Conservation (phyloP, 352 stramenopile genomes). For the Phytophthora cryptogea region DNA sequence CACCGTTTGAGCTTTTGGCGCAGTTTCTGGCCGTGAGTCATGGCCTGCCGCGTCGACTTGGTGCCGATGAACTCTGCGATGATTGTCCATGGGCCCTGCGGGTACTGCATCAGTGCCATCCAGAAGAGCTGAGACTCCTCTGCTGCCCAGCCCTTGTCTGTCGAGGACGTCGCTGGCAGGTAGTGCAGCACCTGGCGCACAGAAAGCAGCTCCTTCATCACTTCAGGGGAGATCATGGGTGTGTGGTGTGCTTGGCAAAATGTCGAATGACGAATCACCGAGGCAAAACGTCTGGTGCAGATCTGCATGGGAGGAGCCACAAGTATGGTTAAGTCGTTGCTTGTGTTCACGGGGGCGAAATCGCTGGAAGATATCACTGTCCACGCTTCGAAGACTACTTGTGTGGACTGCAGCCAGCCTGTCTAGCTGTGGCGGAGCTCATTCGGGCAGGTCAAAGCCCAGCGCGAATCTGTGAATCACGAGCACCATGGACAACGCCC, state of each 20-base stretch:
- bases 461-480: too few relatives aligned
- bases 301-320: too few relatives aligned
- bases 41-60: constrained; percentile 39
- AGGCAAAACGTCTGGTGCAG: constrained; percentile 5
- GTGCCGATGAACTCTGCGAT: constrained; percentile 46
- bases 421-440: not conserved
- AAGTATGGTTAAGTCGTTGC: too few relatives aligned
- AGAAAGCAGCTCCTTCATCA: constrained; percentile 22
- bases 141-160: constrained; percentile 29
- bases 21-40: constrained; percentile 28
- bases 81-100: constrained; percentile 43
- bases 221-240: constrained; percentile 22
- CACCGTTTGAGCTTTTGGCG: constrained; percentile 46
- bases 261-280: not conserved
- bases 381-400: constrained; percentile 1
- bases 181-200: constrained; percentile 21
- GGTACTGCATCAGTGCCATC: constrained; percentile 37
- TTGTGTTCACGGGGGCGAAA: not conserved
- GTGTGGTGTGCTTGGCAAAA: not conserved
- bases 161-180: constrained; percentile 15
- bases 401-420: too few relatives aligned
- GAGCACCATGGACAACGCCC: too few relatives aligned
- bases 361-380: constrained; percentile 8
- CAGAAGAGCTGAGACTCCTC: constrained; percentile 40
- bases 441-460: constrained; percentile 6